Evolutionary conservation across 1,284 basidiomycete species (phyloP).

Genomic region (Coniferiporia sulphurascens): DNA sequence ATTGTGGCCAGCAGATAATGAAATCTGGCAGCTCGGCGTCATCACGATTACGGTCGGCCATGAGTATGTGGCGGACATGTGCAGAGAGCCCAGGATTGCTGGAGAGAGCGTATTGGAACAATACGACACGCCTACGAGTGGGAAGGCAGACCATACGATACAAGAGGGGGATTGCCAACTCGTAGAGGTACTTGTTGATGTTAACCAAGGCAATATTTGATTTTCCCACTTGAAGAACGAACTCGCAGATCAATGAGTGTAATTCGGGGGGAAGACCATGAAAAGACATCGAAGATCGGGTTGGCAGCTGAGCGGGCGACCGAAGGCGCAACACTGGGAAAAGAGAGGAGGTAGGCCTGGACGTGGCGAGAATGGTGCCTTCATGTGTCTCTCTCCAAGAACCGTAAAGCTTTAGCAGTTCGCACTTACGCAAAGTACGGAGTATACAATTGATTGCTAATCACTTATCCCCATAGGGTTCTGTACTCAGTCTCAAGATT

Average conservation of each 20-base stretch:
- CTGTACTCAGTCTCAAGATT: too few relatives aligned
- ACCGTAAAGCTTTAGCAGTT: too few relatives aligned
- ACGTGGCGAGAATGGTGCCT: neutral
- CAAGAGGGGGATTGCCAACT: constrained; percentile 11
- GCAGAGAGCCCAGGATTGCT: constrained; percentile 2
- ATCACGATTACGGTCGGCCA: constrained; percentile 17
- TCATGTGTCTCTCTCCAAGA: too few relatives aligned
- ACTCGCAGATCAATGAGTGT: constrained; percentile 10
- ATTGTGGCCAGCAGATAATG: constrained; percentile 17
- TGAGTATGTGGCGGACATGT: constrained; percentile 18
- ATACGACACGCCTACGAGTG: constrained; percentile 14
- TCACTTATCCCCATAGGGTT: too few relatives aligned
- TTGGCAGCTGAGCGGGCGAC: too few relatives aligned
- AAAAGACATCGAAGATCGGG: constrained; percentile 4
- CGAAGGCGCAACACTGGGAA: too few relatives aligned
- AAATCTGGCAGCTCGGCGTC: constrained; percentile 18
- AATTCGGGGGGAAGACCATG: constrained; percentile 14
- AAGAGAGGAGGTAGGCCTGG: neutral
- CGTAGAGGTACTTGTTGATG: constrained; percentile 14
- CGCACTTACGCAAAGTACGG: too few relatives aligned
- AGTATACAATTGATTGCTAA: too few relatives aligned
- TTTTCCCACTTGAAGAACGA: neutral
- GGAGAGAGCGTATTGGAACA: constrained; percentile 10
- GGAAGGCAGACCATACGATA: constrained; percentile 16
- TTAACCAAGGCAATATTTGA: neutral